Evolutionary conservation across 2,329 filamentous ascomycete species (phyloP).

Genomic region (Xylaria sp.): DNA sequence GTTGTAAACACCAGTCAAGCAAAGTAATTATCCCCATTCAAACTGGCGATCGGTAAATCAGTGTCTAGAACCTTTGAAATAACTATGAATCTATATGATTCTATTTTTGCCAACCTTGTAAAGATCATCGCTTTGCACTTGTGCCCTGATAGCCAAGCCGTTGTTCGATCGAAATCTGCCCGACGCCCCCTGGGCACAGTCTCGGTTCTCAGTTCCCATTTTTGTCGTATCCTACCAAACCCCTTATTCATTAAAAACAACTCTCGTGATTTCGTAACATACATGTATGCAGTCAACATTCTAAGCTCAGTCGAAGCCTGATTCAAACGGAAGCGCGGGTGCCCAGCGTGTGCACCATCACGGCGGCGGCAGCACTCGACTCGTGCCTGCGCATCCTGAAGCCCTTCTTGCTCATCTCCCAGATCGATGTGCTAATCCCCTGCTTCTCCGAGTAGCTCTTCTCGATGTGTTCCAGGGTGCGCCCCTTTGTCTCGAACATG

Average conservation of each 20-base stretch:
- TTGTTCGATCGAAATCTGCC: neutral
- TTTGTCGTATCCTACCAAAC: neutral
- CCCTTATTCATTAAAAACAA: neutral
- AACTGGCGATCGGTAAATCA: no score
- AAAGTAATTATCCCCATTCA: no score
- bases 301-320: neutral
- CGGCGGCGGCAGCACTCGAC: constrained; percentile 8
- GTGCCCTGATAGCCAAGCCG: neutral
- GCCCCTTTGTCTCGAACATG: constrained; percentile 48
- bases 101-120: no score
- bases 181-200: neutral
- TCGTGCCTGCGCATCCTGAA: constrained; percentile 9
- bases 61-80: no score
- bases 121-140: no score
- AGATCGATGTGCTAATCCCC: constrained; percentile 8
- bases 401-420: constrained; percentile 1
- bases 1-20: no score
- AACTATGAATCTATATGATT: no score
- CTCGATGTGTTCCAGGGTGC: constrained; percentile 46
- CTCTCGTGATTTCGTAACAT: neutral
- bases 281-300: neutral
- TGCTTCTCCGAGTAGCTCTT: constrained; percentile 23
- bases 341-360: neutral
- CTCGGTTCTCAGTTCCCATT: neutral
- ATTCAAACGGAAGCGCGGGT: neutral